Conservation (phyloP, 1,139 yeast genomes). For the Magnusiomyces tetraspermus region DNA sequence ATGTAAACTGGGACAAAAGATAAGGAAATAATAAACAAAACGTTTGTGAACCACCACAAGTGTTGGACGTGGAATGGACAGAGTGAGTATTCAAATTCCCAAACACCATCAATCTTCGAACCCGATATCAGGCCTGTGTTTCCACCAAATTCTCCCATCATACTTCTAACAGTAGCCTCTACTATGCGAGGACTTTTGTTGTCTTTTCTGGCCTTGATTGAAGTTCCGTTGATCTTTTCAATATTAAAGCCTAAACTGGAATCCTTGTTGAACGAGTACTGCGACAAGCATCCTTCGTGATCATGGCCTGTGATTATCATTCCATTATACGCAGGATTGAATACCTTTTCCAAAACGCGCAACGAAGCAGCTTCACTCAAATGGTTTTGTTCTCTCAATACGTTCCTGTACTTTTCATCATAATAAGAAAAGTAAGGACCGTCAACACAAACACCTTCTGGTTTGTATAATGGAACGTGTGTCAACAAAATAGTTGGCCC, state of each 20-base stretch:
- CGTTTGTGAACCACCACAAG: slow-evolving; percentile 87
- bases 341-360: slow-evolving; percentile 56
- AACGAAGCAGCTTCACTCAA: slow-evolving; percentile 57
- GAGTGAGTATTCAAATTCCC: slow-evolving; percentile 62
- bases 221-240: slow-evolving; percentile 19
- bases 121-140: slow-evolving; percentile 81
- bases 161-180: slow-evolving; percentile 79
- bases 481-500: slow-evolving; percentile 81
- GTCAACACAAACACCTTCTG: slow-evolving; percentile 72
- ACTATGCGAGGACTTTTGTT: slow-evolving; percentile 37
- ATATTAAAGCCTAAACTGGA: slow-evolving; percentile 40
- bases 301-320: slow-evolving; percentile 90
- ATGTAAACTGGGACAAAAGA: not conserved
- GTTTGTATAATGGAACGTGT: slow-evolving; percentile 82
- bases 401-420: slow-evolving; percentile 44
- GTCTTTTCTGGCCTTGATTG: slow-evolving; percentile 1
- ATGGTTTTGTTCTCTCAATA: slow-evolving; percentile 81
- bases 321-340: slow-evolving; percentile 50
- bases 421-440: slow-evolving; percentile 69
- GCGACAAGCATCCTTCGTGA: slow-evolving; percentile 75
- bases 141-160: slow-evolving; percentile 96
- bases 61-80: slow-evolving; percentile 88
- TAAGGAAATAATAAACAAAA: slow-evolving; percentile 30
- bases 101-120: slow-evolving; percentile 32
- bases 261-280: not conserved